phyloP scores from a whole-genome alignment of 306 rosid species.

The Castanea sativa region DNA sequence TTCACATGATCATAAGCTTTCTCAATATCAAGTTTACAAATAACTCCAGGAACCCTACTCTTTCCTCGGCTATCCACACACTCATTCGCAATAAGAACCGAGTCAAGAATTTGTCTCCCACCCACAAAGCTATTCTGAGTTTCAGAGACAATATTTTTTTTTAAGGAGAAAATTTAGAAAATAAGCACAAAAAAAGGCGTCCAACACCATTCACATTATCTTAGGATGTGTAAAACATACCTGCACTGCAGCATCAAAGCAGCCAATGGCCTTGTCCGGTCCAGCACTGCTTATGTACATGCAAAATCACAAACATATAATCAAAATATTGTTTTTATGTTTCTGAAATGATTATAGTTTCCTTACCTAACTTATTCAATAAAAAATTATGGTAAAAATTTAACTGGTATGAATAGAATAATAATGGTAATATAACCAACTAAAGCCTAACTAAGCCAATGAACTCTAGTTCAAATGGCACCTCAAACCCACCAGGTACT shows the following conservation, averaged over 20 bases:
- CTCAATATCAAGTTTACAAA: no score
- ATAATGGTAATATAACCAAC: neutral
- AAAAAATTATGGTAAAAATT: neutral
- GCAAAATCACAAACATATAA: neutral
- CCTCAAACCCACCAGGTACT: no score
- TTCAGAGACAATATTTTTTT: neutral
- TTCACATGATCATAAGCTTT: no score
- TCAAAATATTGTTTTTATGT: neutral
- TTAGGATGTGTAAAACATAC: constrained; percentile 26
- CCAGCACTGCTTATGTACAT: constrained; percentile 38
- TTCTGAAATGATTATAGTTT: neutral
- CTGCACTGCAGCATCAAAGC: constrained; percentile 77
- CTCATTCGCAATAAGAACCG: no score
- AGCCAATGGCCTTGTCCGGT: constrained; percentile 62
- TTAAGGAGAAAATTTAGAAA: neutral
- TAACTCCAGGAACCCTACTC: no score
- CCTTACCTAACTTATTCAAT: neutral
- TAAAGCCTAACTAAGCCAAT: neutral
- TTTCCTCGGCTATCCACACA: no score
- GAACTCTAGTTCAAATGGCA: neutral
- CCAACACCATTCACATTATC: neutral
- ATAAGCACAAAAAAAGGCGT: neutral
- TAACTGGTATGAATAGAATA: neutral
- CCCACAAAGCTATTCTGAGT: no score
- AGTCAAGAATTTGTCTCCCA: no score